Evolutionary conservation across 805 yeast species (phyloP).

Genomic region (Wickerhamomyces chambardii): DNA sequence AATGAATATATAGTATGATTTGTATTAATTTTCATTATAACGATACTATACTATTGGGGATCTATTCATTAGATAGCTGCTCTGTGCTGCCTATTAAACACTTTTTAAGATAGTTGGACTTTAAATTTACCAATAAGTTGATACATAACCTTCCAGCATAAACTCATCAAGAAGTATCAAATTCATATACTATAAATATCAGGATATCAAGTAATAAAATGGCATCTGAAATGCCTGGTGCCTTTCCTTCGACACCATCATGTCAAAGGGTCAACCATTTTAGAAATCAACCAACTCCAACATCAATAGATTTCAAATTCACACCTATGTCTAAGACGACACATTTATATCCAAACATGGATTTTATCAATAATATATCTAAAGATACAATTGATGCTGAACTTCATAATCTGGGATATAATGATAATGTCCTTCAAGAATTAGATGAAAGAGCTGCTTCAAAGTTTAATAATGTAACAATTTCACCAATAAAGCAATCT

Average conservation of each 20-base stretch:
- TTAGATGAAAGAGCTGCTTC: slow-evolving; percentile 22
- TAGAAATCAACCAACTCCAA: slow-evolving; percentile 5
- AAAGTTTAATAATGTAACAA: slow-evolving; percentile 6
- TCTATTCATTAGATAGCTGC: no score
- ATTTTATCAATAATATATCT: slow-evolving; percentile 1
- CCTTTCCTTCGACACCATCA: slow-evolving; percentile 4
- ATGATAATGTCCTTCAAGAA: slow-evolving; percentile 23
- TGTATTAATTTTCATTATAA: no score
- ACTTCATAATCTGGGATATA: slow-evolving; percentile 23
- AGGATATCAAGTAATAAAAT: background rate
- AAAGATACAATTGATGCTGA: slow-evolving; percentile 6
- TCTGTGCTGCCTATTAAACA: no score
- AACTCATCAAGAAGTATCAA: no score
- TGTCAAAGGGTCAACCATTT: slow-evolving; percentile 1
- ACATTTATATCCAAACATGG: slow-evolving; percentile 12
- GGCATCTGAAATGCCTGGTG: slow-evolving; percentile 1
- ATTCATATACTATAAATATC: no score
- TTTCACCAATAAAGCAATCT: slow-evolving; percentile 4
- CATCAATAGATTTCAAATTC: slow-evolving; percentile 8
- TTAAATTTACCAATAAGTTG: no score
- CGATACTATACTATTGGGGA: no score
- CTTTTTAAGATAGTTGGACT: no score
- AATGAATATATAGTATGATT: no score
- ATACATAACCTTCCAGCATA: no score
- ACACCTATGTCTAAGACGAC: slow-evolving; percentile 1